Evolutionary conservation across 495 filamentous ascomycete genomes (phyloP).

Genomic region (Hyaloscypha variabilis): DNA sequence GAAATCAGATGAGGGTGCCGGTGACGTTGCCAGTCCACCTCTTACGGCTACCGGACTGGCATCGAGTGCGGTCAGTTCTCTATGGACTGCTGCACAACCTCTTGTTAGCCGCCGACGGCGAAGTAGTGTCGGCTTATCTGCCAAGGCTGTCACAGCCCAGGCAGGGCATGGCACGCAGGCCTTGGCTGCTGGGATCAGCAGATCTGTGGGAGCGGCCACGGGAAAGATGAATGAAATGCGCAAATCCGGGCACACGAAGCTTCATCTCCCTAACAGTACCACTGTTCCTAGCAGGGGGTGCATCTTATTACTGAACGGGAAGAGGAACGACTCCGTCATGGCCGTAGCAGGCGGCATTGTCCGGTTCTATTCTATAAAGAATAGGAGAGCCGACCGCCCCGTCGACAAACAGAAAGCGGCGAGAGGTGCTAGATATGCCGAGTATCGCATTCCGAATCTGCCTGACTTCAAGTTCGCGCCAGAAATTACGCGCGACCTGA

Average conservation of each 20-base stretch:
- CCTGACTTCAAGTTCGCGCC: constrained; percentile 50
- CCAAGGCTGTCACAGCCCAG: constrained; percentile 65
- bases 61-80: constrained; percentile 39
- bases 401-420: constrained; percentile 52
- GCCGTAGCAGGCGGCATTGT: constrained; percentile 62
- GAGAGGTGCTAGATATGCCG: constrained; percentile 59
- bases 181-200: constrained; percentile 79
- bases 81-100: constrained; percentile 40
- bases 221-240: constrained; percentile 78
- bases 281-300: constrained; percentile 50
- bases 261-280: constrained; percentile 66
- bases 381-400: constrained; percentile 39
- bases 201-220: constrained; percentile 80
- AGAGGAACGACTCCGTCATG: constrained; percentile 53
- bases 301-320: constrained; percentile 57
- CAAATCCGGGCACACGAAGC: constrained; percentile 80
- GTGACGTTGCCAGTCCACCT: constrained; percentile 25
- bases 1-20: constrained; percentile 48
- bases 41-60: constrained; percentile 29
- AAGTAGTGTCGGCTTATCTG: constrained; percentile 46
- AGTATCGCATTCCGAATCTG: constrained; percentile 64
- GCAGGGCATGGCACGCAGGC: constrained; percentile 75
- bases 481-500: constrained; percentile 45
- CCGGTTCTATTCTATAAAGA: constrained; percentile 68
- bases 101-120: constrained; percentile 51